phyloP scores from a whole-genome alignment of 2,329 filamentous ascomycete species.

The Sporothrix phasma region DNA sequence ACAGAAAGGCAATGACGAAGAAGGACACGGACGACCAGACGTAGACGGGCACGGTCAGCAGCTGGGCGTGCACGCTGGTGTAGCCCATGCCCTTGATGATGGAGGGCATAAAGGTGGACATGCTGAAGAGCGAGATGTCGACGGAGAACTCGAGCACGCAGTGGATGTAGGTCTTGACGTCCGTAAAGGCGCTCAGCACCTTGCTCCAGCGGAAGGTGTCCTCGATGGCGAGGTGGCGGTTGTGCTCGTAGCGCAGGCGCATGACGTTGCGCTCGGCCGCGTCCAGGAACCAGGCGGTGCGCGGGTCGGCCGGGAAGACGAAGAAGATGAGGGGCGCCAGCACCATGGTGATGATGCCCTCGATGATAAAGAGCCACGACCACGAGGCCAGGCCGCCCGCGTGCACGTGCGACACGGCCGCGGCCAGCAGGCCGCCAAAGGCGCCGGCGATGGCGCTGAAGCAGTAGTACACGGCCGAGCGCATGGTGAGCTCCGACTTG shows the following conservation, averaged over 20 bases:
- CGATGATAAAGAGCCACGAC: slow-evolving; percentile 17
- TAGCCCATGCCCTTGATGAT: slow-evolving; percentile 29
- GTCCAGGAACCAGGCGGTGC: slow-evolving; percentile 13
- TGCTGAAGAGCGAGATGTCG: slow-evolving; percentile 20
- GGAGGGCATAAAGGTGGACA: slow-evolving; percentile 28
- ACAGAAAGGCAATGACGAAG: slow-evolving; percentile 22
- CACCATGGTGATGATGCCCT: slow-evolving; percentile 11
- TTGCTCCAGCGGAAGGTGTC: slow-evolving; percentile 17
- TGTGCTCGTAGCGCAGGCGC: slow-evolving; percentile 6
- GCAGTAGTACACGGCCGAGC: slow-evolving; percentile 9
- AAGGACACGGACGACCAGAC: slow-evolving; percentile 22
- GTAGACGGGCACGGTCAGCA: slow-evolving; percentile 29
- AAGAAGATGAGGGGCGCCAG: neutral
- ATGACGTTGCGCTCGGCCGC: slow-evolving; percentile 10
- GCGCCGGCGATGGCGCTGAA: slow-evolving; percentile 14
- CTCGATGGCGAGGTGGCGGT: slow-evolving; percentile 10
- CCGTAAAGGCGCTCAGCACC: slow-evolving; percentile 21
- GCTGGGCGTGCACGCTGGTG: slow-evolving; percentile 6
- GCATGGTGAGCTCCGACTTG: slow-evolving; percentile 11
- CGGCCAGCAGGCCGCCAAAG: slow-evolving; percentile 14
- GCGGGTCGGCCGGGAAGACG: slow-evolving; percentile 10
- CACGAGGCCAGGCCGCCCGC: slow-evolving; percentile 4
- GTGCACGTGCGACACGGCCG: slow-evolving; percentile 11
- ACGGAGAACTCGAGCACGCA: slow-evolving; percentile 30
- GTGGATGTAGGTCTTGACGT: slow-evolving; percentile 23